A percentile compares a stretch with the other conserved stretches of the same genome.
Evolutionary conservation across 2,329 filamentous ascomycete species (phyloP).

Genomic region (Beauveria sp.): DNA sequence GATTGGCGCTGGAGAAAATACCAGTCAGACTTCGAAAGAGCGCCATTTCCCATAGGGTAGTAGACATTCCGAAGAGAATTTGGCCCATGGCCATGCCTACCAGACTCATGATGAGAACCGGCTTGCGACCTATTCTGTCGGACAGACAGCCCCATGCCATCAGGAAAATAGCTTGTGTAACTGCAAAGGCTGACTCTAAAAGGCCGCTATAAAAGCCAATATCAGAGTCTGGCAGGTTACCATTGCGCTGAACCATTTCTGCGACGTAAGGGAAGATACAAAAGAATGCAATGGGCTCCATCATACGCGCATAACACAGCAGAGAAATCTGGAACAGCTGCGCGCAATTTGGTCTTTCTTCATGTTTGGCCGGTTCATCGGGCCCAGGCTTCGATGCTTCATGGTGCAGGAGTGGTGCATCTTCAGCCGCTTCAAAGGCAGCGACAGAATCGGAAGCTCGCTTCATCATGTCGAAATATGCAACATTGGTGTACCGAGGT

Average conservation of each 20-base stretch:
- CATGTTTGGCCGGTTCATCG: background rate
- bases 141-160: conserved; percentile 57
- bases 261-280: conserved; percentile 75
- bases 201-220: conserved; percentile 73
- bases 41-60: conserved; percentile 63
- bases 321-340: conserved; percentile 46
- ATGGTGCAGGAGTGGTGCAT: background rate
- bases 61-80: conserved; percentile 60
- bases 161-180: conserved; percentile 72
- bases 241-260: conserved; percentile 64
- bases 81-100: conserved; percentile 54
- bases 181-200: conserved; percentile 66
- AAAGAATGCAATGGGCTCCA: conserved; percentile 75
- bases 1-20: conserved; percentile 63
- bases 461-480: background rate
- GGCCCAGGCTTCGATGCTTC: background rate
- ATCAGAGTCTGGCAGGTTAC: conserved; percentile 50
- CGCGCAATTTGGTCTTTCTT: background rate
- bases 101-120: conserved; percentile 60
- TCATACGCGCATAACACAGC: conserved; percentile 63
- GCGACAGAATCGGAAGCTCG: background rate
- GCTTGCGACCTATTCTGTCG: conserved; percentile 65
- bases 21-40: conserved; percentile 63
- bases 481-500: background rate
- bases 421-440: background rate